Conservation (phyloP, 2,329 filamentous ascomycete species). For the Botrytis aclada region DNA sequence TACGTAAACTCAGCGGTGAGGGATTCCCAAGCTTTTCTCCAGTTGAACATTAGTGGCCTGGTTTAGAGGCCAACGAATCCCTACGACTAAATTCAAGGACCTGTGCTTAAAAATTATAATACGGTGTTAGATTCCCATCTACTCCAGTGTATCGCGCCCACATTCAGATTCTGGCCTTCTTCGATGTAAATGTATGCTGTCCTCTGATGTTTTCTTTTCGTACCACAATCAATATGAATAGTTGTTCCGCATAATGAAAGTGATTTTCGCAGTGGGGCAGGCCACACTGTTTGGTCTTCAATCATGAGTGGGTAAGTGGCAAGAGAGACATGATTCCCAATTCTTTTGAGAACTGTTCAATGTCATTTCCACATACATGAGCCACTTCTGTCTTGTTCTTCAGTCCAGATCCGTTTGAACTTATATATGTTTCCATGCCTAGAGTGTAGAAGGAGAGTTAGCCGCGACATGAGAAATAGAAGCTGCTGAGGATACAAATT, state of each 20-base stretch:
- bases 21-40: neutral
- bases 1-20: neutral
- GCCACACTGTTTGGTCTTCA: neutral
- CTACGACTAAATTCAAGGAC: neutral
- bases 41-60: neutral
- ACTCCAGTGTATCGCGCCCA: no score
- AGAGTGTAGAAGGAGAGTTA: no score
- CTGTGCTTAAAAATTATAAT: neutral
- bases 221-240: neutral
- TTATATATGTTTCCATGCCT: no score
- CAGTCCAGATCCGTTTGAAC: no score
- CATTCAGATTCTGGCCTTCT: no score
- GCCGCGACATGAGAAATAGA: rapidly evolving
- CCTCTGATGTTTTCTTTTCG: no score
- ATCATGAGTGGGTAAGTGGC: neutral
- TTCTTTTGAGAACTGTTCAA: neutral
- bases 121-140: no score
- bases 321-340: neutral
- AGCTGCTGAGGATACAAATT: no score
- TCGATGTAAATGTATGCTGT: no score
- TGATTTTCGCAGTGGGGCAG: neutral
- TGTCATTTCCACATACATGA: no score
- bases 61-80: neutral
- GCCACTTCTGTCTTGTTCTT: neutral
- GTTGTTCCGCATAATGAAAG: neutral